Percentiles rank a stretch among this genome's conserved stretches.
Evolutionary conservation across 139 green algal genomes (phyloP).

Genomic region (Chlamydomonas sp.): DNA sequence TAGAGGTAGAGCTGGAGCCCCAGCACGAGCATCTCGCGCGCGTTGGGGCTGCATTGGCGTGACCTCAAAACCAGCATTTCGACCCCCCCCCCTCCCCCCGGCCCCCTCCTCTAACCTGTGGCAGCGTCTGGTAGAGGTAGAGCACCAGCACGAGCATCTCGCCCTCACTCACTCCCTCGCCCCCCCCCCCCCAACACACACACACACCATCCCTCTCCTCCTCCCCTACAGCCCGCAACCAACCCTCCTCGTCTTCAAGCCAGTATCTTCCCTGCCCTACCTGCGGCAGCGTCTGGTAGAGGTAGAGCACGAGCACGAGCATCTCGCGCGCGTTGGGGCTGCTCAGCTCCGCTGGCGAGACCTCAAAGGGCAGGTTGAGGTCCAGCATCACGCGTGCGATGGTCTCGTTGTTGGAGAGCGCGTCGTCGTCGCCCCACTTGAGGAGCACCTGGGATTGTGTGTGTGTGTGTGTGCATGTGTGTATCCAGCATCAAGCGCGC

Average conservation of each 20-base stretch:
- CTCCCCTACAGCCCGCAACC: background rate
- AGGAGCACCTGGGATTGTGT: too few species aligned
- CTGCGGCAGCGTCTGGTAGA: conserved; percentile 43
- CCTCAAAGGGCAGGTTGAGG: conserved; percentile 42
- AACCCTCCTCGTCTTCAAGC: too few species aligned
- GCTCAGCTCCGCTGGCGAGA: conserved; percentile 40
- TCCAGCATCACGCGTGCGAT: conserved; percentile 33
- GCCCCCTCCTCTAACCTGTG: too few species aligned
- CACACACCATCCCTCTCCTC: too few species aligned
- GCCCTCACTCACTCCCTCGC: background rate
- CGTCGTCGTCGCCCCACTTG: conserved; percentile 9
- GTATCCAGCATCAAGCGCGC: conserved; percentile 17
- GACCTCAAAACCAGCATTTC: conserved; percentile 42
- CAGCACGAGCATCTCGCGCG: conserved; percentile 45
- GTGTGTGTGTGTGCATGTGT: too few species aligned
- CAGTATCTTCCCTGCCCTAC: too few species aligned
- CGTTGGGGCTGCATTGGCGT: conserved; percentile 20
- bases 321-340: conserved; percentile 39
- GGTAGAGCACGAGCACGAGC: conserved; percentile 51
- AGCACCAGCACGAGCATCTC: conserved; percentile 40
- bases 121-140: conserved; percentile 50
- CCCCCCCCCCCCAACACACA: too few species aligned
- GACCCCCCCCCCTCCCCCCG: background rate
- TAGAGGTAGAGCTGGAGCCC: conserved; percentile 59
- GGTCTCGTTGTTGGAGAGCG: conserved; percentile 15